Evolutionary conservation across 2,329 filamentous ascomycete species (phyloP), one percentile per base, ranked within the genome.

Genomic region (Chaetomiaceae sp.): DNA sequence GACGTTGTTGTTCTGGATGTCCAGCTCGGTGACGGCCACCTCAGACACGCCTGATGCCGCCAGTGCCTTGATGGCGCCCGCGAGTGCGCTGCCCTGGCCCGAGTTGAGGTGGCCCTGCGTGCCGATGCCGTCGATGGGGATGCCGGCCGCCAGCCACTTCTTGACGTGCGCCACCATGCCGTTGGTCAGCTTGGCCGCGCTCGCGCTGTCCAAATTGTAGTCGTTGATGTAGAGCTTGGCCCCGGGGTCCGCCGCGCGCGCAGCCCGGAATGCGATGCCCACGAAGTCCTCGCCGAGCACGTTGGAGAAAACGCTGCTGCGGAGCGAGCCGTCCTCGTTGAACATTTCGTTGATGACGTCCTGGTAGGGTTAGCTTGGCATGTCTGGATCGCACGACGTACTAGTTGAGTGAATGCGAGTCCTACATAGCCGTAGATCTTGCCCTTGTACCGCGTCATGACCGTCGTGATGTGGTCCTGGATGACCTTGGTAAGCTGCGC

Each of bases 171-270:
- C 65, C 4, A 77, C 72, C 71, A 85, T 79, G 41, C 73, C 74
- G 19, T 60, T 69, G 31, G 72, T 71, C 48, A 71, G 42, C 72
- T 89, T 89, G 56, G 75, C 70, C 60, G 77, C 76, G 57, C 60
- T 74, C 16, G 82, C 74, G 38, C 67, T 72, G 68, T 86, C 84
- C 46, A 86, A 76, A 70, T 86, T 86, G 68, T 76, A 81, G 65
- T 89, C 85, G 68, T 89, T 90, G 70, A 89, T 86, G 72, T 87
- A 90, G 34, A 89, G 73, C 68, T 84, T 85, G 3, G 82, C 83
- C 50, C 68, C 61, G 2, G 85, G 83, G 64, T 89, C 86, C 13
- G 82, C 84, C 8, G 73, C 73, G 45, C 79, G 77, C 17, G 86
- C 86, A 10, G 85, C 79, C 46, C 78, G 73, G 70, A 89, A 89